Conservation (phyloP, 1,139 yeast species). For the Geotrichum klebahnii region DNA sequence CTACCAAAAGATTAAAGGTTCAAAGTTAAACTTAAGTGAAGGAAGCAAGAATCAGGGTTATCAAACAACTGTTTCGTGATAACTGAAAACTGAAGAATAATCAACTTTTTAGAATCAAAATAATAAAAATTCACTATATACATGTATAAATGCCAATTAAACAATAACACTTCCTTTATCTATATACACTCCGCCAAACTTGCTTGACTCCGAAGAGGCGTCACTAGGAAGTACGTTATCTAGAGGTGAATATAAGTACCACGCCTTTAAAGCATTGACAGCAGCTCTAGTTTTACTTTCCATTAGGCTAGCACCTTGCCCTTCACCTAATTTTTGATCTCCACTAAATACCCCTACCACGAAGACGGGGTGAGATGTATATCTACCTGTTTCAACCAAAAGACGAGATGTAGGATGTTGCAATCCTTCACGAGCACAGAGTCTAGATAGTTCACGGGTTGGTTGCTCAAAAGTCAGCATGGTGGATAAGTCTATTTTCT, state of each 20-base stretch:
- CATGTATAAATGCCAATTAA: conserved; percentile 24
- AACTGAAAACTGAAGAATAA: background rate
- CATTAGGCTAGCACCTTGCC: conserved; percentile 83
- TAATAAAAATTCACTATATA: conserved; percentile 10
- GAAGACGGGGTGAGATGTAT: conserved; percentile 75
- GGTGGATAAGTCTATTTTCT: conserved; percentile 66
- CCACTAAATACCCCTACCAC: conserved; percentile 92
- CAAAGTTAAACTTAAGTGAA: background rate
- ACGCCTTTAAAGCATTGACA: conserved; percentile 82
- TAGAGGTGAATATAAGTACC: conserved; percentile 85
- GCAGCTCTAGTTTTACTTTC: conserved; percentile 94
- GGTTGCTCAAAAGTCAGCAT: conserved; percentile 83
- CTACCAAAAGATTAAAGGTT: background rate
- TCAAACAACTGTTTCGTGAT: conserved; percentile 1
- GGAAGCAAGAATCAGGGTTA: background rate
- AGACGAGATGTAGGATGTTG: conserved; percentile 75
- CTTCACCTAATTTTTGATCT: conserved; percentile 80
- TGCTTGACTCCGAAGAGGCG: conserved; percentile 35
- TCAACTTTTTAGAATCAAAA: background rate
- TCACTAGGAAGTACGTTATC: conserved; percentile 62
- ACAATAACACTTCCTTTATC: conserved; percentile 47
- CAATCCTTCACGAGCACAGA: conserved; percentile 76
- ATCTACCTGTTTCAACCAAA: conserved; percentile 89
- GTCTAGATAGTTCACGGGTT: conserved; percentile 71
- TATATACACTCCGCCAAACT: conserved; percentile 37